These are phyloP conservation scores for Babesia bovis DNA, from an alignment of 169 alveolate species.

Conservation along the genomic window DNA sequence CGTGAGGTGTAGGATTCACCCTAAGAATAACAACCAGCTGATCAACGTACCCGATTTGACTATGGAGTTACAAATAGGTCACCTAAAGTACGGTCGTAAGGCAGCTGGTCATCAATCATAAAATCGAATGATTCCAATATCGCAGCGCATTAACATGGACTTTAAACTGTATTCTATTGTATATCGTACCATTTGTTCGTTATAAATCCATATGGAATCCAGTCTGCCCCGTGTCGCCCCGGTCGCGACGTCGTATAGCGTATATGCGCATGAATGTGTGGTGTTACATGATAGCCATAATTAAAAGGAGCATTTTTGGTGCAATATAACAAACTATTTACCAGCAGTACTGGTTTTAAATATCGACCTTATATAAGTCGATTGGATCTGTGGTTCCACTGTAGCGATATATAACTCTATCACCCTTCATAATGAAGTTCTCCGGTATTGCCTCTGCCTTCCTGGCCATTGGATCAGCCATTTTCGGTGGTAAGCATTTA, in stretches of 20 bases:
- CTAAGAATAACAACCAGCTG: constrained; percentile 20
- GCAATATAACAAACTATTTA: neutral
- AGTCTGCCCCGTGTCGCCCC: constrained; percentile 22
- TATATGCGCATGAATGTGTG: constrained; percentile 27
- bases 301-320: neutral
- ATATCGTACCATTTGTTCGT: neutral
- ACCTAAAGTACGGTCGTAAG: neutral
- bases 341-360: neutral
- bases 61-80: constrained; percentile 40
- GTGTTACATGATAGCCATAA: neutral
- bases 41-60: constrained; percentile 49
- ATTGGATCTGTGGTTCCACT: neutral
- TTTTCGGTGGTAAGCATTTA: neutral
- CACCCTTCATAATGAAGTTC: constrained; percentile 10
- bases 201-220: neutral
- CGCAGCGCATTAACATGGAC: neutral
- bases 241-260: constrained; percentile 4
- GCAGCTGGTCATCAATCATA: neutral
- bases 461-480: neutral
- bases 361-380: neutral
- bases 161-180: neutral
- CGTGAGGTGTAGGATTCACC: constrained; percentile 44
- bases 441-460: constrained; percentile 13
- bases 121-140: neutral
- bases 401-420: neutral